phyloP scores from a whole-genome alignment of 2,329 filamentous ascomycete species.

The Penicillium sclerotigenum region DNA sequence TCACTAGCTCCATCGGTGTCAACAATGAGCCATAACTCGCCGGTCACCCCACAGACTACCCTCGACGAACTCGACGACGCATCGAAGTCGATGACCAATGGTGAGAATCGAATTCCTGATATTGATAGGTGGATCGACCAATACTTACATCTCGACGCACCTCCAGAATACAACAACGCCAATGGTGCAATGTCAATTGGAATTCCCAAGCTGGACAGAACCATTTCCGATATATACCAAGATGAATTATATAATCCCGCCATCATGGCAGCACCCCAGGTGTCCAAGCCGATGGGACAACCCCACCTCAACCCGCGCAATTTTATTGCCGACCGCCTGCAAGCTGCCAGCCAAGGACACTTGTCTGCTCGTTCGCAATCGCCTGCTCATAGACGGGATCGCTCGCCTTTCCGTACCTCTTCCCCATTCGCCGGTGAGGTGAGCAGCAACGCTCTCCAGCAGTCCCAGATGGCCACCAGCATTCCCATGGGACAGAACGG shows the following conservation, averaged over 20 bases:
- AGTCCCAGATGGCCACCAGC: constrained; percentile 43
- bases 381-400: constrained; percentile 58
- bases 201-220: constrained; percentile 75
- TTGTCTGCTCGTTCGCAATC: constrained; percentile 61
- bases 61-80: constrained; percentile 54
- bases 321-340: constrained; percentile 71
- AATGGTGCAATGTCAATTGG: constrained; percentile 40
- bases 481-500: constrained; percentile 32
- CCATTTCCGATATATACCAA: constrained; percentile 78
- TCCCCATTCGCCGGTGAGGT: constrained; percentile 59
- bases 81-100: constrained; percentile 51
- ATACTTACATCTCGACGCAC: constrained; percentile 63
- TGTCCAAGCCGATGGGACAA: constrained; percentile 35
- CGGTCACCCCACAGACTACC: constrained; percentile 58
- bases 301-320: constrained; percentile 51
- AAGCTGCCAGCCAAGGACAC: constrained; percentile 74
- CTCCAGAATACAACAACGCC: constrained; percentile 50
- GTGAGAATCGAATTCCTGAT: constrained; percentile 49
- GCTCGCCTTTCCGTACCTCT: constrained; percentile 76
- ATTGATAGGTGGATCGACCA: constrained; percentile 54
- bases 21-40: constrained; percentile 59
- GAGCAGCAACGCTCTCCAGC: constrained; percentile 32
- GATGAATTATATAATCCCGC: constrained; percentile 75
- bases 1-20: constrained; percentile 59
- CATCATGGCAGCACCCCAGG: constrained; percentile 36